These are phyloP conservation scores for Saxophila tyrrhenica DNA, from an alignment of 495 filamentous ascomycete species.

Conservation along the genomic window DNA sequence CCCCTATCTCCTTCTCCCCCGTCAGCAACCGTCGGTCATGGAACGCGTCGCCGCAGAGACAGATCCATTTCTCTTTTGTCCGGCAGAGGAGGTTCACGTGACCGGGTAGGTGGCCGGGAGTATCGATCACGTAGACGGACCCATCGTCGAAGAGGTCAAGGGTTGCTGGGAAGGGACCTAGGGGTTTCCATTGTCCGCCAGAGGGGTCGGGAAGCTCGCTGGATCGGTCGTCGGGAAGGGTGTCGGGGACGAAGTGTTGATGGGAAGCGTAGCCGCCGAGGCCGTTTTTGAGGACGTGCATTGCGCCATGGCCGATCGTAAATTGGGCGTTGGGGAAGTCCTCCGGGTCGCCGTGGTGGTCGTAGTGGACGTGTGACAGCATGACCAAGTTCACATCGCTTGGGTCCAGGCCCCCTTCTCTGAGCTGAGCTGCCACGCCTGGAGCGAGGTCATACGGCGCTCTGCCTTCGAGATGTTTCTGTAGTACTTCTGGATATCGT, in stretches of 20 bases:
- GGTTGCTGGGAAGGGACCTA: slow-evolving; percentile 23
- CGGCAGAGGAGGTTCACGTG: slow-evolving; percentile 29
- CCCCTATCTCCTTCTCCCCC: slow-evolving; percentile 27
- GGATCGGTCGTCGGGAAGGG: slow-evolving; percentile 26
- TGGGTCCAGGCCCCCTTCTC: slow-evolving; percentile 22
- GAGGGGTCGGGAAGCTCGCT: slow-evolving; percentile 20
- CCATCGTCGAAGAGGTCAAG: slow-evolving; percentile 29
- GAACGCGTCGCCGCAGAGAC: slow-evolving; percentile 30
- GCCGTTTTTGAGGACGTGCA: slow-evolving; percentile 31
- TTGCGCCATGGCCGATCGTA: slow-evolving; percentile 36
- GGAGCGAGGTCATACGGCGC: slow-evolving; percentile 31
- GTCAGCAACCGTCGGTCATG: slow-evolving; percentile 28
- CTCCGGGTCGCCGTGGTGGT: slow-evolving; percentile 38
- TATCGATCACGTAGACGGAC: slow-evolving; percentile 25
- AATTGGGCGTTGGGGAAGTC: slow-evolving; percentile 37
- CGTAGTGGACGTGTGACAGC: slow-evolving; percentile 42
- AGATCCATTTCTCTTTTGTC: slow-evolving; percentile 24
- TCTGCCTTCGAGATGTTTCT: slow-evolving; percentile 31
- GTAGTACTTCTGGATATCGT: slow-evolving; percentile 31
- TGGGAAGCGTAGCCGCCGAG: slow-evolving; percentile 21
- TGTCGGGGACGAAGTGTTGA: slow-evolving; percentile 26
- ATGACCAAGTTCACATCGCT: slow-evolving; percentile 35
- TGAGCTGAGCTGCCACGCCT: slow-evolving; percentile 31
- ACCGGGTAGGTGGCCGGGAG: slow-evolving; percentile 28
- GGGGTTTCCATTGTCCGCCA: slow-evolving; percentile 18